A percentile compares a stretch with the other conserved stretches of the same genome.
Evolutionary conservation across 2,329 filamentous ascomycete species (phyloP).

Genomic region (Fusarium vanettenii): DNA sequence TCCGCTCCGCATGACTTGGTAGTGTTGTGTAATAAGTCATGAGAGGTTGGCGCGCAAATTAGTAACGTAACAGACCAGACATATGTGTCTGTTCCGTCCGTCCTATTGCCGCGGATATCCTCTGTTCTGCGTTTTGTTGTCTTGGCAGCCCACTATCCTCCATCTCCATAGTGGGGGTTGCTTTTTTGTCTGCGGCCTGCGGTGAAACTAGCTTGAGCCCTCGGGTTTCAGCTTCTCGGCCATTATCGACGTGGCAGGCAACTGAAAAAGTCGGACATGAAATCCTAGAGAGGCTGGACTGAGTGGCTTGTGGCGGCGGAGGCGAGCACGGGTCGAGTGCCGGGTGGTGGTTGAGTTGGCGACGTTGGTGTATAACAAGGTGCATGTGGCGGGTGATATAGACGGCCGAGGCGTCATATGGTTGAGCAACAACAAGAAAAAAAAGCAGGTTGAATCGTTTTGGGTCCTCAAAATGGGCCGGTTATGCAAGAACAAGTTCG

Average conservation of each 20-base stretch:
- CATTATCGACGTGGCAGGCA: background rate
- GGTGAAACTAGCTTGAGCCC: slow-evolving; percentile 9
- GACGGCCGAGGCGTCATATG: background rate
- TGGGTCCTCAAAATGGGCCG: background rate
- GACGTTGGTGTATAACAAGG: background rate
- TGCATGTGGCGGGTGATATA: background rate
- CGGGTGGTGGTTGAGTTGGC: background rate
- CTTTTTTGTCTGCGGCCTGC: slow-evolving; percentile 1
- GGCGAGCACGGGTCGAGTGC: background rate
- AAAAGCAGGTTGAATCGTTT: background rate
- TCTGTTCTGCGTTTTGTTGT: slow-evolving; percentile 7
- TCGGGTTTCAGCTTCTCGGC: slow-evolving; percentile 29
- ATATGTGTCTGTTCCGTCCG: background rate
- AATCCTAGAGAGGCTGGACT: background rate
- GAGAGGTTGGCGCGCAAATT: slow-evolving; percentile 1
- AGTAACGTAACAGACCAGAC: background rate
- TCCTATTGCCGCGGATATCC: background rate
- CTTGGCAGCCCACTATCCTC: slow-evolving; percentile 12
- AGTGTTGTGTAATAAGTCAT: slow-evolving; percentile 11
- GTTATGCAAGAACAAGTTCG: background rate
- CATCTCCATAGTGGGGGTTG: background rate
- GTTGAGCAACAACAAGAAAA: background rate
- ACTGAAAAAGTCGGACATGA: slow-evolving; percentile 16
- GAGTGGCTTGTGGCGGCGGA: background rate
- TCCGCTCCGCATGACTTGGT: slow-evolving; percentile 6